Evolutionary conservation across 306 rosid species (phyloP).

Genomic region (Benincasa hispida): DNA sequence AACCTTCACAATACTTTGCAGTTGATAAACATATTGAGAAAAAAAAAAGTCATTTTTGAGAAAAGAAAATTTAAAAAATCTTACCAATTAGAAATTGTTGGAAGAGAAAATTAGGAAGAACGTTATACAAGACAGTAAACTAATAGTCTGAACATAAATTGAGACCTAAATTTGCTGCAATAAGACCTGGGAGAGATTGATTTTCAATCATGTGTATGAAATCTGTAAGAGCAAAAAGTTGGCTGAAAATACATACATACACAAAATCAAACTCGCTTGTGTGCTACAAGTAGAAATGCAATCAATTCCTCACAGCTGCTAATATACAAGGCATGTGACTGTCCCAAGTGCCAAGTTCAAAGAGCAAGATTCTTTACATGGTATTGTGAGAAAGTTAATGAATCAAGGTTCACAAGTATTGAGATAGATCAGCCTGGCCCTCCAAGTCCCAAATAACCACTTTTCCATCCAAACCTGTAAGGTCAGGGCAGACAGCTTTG

Average conservation of each 20-base stretch:
- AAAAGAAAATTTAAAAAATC: too few species aligned
- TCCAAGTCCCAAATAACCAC: constrained; percentile 83
- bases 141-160: background rate
- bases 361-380: constrained; percentile 7
- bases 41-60: too few species aligned
- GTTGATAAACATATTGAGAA: too few species aligned
- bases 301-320: constrained; percentile 2
- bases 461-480: constrained; percentile 84
- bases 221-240: background rate
- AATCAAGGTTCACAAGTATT: constrained; percentile 19
- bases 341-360: background rate
- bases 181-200: background rate
- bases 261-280: background rate
- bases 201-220: background rate
- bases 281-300: background rate
- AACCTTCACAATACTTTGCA: background rate
- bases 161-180: background rate
- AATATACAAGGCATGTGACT: background rate
- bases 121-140: background rate
- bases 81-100: too few species aligned
- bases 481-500: background rate
- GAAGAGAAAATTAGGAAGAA: background rate
- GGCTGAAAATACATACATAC: constrained; percentile 3
- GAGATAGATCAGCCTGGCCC: constrained; percentile 53
- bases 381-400: background rate